Evolutionary conservation across 2,329 filamentous ascomycete genomes (phyloP).

Genomic region (Ophiobolus disseminans): DNA sequence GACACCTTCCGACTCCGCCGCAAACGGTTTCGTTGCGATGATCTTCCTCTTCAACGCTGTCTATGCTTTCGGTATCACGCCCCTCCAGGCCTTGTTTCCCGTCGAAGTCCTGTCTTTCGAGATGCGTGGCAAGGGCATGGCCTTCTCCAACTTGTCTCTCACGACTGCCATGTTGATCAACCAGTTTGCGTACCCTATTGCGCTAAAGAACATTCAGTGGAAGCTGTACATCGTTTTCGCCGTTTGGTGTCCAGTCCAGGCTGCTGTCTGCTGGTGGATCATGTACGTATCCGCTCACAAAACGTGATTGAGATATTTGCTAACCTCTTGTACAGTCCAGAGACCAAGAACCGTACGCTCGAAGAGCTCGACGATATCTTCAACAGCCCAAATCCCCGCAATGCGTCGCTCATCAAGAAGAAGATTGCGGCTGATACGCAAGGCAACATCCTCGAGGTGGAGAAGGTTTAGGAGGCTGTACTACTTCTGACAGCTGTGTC

Average conservation of each 20-base stretch:
- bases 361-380: slow-evolving; percentile 37
- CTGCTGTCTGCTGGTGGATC: slow-evolving; percentile 26
- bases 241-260: slow-evolving; percentile 28
- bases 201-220: slow-evolving; percentile 32
- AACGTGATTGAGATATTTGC: not conserved
- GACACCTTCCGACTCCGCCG: slow-evolving; percentile 16
- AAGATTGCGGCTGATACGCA: slow-evolving; percentile 27
- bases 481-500: not conserved
- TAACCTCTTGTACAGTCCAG: slow-evolving; percentile 23
- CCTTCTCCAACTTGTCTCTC: slow-evolving; percentile 28
- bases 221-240: slow-evolving; percentile 35
- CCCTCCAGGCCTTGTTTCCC: slow-evolving; percentile 43
- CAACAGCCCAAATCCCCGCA: slow-evolving; percentile 28
- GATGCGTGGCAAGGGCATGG: slow-evolving; percentile 46
- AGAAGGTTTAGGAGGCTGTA: slow-evolving; percentile 28
- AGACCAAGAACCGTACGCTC: slow-evolving; percentile 38
- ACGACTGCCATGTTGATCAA: slow-evolving; percentile 34
- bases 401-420: slow-evolving; percentile 32
- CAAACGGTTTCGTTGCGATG: slow-evolving; percentile 39
- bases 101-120: slow-evolving; percentile 46
- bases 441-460: slow-evolving; percentile 30
- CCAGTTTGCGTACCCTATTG: slow-evolving; percentile 40
- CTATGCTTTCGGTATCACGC: slow-evolving; percentile 45
- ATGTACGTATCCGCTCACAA: slow-evolving; percentile 1
- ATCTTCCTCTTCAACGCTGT: slow-evolving; percentile 45